Percentiles rank a stretch among this genome's conserved stretches.
These are phyloP conservation scores for Triticum aestivum DNA, from an alignment of 176 grass and related monocot species.

Conservation along the genomic window DNA sequence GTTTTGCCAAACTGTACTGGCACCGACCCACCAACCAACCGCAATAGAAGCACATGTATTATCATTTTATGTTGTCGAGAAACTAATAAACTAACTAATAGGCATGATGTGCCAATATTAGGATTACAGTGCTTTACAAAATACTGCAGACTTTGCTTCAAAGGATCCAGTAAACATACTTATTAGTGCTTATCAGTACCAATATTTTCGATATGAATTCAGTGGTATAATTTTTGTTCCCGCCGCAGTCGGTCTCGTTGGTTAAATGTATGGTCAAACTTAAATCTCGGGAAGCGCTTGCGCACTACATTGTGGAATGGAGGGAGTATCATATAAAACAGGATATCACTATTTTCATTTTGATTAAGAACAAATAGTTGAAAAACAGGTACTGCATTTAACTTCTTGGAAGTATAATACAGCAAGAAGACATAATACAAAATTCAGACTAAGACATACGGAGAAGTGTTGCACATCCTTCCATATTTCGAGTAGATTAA, in stretches of 20 bases:
- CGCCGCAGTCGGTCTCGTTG: too few relatives aligned
- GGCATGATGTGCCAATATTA: not conserved
- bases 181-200: not conserved
- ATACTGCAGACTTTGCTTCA: slow-evolving; percentile 4
- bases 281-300: too few relatives aligned
- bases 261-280: too few relatives aligned
- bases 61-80: not conserved
- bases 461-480: slow-evolving; percentile 41
- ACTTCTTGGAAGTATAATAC: not conserved
- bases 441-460: slow-evolving; percentile 44
- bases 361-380: slow-evolving; percentile 4
- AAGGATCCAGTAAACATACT: slow-evolving; percentile 16
- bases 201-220: too few relatives aligned
- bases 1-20: not conserved
- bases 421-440: slow-evolving; percentile 11
- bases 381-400: slow-evolving; percentile 19
- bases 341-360: not conserved
- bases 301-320: too few relatives aligned
- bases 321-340: not conserved
- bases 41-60: not conserved
- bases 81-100: not conserved
- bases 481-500: slow-evolving; percentile 72
- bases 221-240: too few relatives aligned
- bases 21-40: not conserved
- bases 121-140: not conserved